Percentiles rank a stretch among this genome's conserved stretches.
phyloP scores from a whole-genome alignment of 306 rosid genomes.

The Quercus gilva region DNA sequence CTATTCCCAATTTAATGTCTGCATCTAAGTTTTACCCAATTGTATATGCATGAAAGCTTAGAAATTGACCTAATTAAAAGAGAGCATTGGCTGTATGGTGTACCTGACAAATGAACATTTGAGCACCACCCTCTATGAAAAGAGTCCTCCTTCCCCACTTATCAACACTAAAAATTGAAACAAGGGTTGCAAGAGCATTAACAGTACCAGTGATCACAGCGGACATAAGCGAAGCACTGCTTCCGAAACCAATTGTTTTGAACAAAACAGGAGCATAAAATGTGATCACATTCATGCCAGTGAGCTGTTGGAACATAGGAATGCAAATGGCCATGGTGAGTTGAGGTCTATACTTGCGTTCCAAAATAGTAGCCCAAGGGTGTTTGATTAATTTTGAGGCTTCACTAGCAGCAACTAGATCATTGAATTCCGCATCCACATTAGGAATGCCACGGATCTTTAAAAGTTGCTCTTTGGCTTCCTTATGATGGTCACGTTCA shows the following conservation, averaged over 20 bases:
- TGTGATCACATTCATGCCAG: slow-evolving; percentile 75
- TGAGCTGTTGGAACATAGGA: slow-evolving; percentile 81
- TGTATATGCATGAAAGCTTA: not conserved
- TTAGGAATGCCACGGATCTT: slow-evolving; percentile 43
- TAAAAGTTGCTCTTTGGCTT: slow-evolving; percentile 44
- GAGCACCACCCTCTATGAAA: slow-evolving; percentile 72
- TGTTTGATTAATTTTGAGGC: slow-evolving; percentile 40
- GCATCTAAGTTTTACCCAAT: not conserved
- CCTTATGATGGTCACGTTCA: slow-evolving; percentile 40
- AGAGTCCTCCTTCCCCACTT: slow-evolving; percentile 66
- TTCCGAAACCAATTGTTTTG: slow-evolving; percentile 73
- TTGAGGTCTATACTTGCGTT: slow-evolving; percentile 71
- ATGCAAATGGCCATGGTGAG: slow-evolving; percentile 54
- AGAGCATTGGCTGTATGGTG: not conserved
- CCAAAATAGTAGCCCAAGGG: slow-evolving; percentile 52
- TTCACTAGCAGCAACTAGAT: slow-evolving; percentile 57
- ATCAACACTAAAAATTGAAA: slow-evolving; percentile 53
- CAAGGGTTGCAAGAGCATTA: slow-evolving; percentile 44
- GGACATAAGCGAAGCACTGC: slow-evolving; percentile 60
- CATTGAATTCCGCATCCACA: slow-evolving; percentile 60
- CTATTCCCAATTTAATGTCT: not conserved
- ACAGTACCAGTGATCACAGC: slow-evolving; percentile 55
- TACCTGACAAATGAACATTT: slow-evolving; percentile 73
- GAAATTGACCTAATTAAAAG: not conserved
- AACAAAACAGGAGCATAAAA: slow-evolving; percentile 81